These are phyloP conservation scores for Samsoniella hepiali DNA, from an alignment of 2,329 filamentous ascomycete genomes.

Conservation along the genomic window DNA sequence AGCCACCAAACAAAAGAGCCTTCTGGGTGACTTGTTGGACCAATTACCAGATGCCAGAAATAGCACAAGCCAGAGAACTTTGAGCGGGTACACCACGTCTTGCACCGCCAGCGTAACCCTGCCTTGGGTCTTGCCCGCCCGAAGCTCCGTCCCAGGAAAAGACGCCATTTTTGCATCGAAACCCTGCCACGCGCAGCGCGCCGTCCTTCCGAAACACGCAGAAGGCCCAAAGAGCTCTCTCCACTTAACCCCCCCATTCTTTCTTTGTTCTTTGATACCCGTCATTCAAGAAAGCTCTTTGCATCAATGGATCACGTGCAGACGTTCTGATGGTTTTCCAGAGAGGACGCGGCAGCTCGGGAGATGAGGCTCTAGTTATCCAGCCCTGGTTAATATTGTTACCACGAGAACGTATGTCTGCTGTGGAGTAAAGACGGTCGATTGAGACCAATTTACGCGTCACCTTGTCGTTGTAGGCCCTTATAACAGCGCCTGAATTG, in stretches of 20 bases:
- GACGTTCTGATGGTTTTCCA: too few relatives aligned
- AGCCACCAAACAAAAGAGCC: not conserved
- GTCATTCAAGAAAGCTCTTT: too few relatives aligned
- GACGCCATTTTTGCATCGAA: not conserved
- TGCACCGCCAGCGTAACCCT: slow-evolving; percentile 15
- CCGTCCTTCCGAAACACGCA: not conserved
- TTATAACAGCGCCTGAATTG: too few relatives aligned
- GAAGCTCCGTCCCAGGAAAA: not conserved
- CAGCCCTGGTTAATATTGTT: too few relatives aligned
- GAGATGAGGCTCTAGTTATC: too few relatives aligned
- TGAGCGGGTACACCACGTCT: slow-evolving; percentile 34
- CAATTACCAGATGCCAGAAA: too few relatives aligned
- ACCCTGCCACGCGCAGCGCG: not conserved
- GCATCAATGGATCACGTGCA: too few relatives aligned
- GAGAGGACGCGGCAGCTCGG: too few relatives aligned
- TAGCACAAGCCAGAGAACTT: slow-evolving; percentile 31
- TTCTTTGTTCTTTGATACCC: not conserved
- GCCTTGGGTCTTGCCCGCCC: not conserved
- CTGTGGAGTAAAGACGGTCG: too few relatives aligned
- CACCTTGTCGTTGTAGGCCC: too few relatives aligned
- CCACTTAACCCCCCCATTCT: not conserved
- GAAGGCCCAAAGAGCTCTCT: not conserved
- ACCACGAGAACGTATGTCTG: too few relatives aligned
- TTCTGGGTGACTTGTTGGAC: not conserved
- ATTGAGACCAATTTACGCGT: too few relatives aligned